Evolutionary conservation across 768 basidiomycete genomes (phyloP), one percentile per base, ranked within the genome.

Genomic region (Tephrocybe sp.): DNA sequence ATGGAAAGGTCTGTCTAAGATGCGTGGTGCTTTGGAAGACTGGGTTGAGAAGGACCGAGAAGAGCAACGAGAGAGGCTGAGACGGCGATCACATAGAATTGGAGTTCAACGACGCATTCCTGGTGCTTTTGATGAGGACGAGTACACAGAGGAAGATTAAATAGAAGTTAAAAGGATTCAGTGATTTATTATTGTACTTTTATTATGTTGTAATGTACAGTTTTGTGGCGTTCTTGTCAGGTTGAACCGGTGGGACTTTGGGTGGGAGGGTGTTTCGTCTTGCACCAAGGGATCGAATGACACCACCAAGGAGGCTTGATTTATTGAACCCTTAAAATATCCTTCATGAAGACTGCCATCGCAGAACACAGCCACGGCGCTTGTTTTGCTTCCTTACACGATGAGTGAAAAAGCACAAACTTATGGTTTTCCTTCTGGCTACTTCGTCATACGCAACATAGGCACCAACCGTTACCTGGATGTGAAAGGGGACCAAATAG

Each of bases 1-100:
- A 69, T 99, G 94, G 92, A 97, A 95, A 69, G 94, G 95, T 5
- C 71, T 95, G 48, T 79, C 80, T 1, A 95, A 93, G 68, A 80
- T 83, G 72, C 66, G 68, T 0, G 75, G 81, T 33, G 70, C 70
- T 4, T 62, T 97, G 41, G 86, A 93, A 60, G 91, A 94, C 62
- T 87, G 83, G 77, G 76, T 80, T 3, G 87, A 88, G 68, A 87
- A 81, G 36, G 47, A 61, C 41, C 55, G 57, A 51, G 42, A 61
- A 56, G 64, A 69, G 25, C 57, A 56, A 17, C 41, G 45, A 26
- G 63, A 64, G 11, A 34, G 25, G n/a, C 44, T 43, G n/a, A 54
- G 46, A n/a, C 50, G 66, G 21, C 62, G 65, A 45, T 70, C 68
- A 5, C 42, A 36, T 18, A 67, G 66, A 48, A 48, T 65, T 20